A percentile compares a stretch with the other conserved stretches of the same genome.
Conservation (phyloP, 1,284 basidiomycete species). For the Salmacisia buchloeana region DNA sequence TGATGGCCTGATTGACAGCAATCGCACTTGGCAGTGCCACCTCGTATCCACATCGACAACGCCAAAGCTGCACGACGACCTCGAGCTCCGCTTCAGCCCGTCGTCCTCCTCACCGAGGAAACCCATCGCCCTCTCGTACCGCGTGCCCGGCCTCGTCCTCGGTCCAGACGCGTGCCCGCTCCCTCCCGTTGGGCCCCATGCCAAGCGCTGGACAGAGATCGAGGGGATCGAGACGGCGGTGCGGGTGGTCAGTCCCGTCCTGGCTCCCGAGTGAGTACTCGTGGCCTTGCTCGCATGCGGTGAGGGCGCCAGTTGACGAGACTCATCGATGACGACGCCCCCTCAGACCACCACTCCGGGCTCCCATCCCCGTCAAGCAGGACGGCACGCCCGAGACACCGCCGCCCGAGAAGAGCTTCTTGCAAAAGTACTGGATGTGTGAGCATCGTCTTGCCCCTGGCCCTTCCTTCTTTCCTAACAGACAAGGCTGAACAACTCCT, state of each 20-base stretch:
- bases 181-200: background rate
- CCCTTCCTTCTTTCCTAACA: background rate
- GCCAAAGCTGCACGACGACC: background rate
- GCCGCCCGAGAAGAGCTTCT: constrained; percentile 22
- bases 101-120: background rate
- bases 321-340: background rate
- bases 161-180: background rate
- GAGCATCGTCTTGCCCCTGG: background rate
- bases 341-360: background rate
- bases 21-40: background rate
- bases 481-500: background rate
- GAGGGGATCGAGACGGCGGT: background rate
- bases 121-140: background rate
- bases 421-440: constrained; percentile 40
- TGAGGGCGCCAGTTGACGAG: background rate
- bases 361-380: constrained; percentile 18
- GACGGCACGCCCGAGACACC: constrained; percentile 20
- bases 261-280: constrained; percentile 4
- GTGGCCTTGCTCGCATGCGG: background rate
- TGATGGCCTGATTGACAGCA: background rate
- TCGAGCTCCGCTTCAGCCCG: background rate
- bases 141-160: constrained; percentile 2
- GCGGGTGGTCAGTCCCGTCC: background rate
- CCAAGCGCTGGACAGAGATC: background rate
- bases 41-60: background rate